These are phyloP conservation scores for Harrya chromipes DNA, from an alignment of 768 basidiomycete genomes.

Conservation along the genomic window DNA sequence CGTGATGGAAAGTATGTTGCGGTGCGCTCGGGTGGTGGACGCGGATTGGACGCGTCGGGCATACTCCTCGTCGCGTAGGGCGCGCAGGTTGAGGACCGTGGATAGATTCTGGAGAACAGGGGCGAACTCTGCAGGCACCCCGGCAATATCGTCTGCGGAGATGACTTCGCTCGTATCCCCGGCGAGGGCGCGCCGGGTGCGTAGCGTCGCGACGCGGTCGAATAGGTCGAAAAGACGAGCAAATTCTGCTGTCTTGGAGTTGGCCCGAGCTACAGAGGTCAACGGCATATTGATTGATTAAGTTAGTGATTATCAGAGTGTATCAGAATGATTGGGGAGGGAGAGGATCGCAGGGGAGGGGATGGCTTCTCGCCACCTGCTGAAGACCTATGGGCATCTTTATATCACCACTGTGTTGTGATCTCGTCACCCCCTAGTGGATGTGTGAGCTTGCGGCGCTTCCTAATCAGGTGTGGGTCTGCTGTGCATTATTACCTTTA, in stretches of 20 bases:
- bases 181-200: slow-evolving; percentile 28
- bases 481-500: slow-evolving; percentile 9
- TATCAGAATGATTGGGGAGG: background rate
- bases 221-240: slow-evolving; percentile 52
- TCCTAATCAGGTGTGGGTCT: slow-evolving; percentile 5
- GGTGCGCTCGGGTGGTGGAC: slow-evolving; percentile 8
- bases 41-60: slow-evolving; percentile 1
- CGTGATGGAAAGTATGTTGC: slow-evolving; percentile 21
- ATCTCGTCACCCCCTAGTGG: slow-evolving; percentile 2
- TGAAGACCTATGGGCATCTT: background rate
- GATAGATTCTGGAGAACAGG: slow-evolving; percentile 39
- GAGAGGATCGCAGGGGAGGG: background rate
- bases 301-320: slow-evolving; percentile 1
- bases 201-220: slow-evolving; percentile 48
- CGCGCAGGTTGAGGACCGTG: slow-evolving; percentile 32
- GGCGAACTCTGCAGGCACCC: slow-evolving; percentile 28
- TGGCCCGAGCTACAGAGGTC: slow-evolving; percentile 20
- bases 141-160: slow-evolving; percentile 30
- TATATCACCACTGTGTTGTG: slow-evolving; percentile 21
- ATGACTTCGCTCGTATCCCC: slow-evolving; percentile 18
- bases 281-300: slow-evolving; percentile 17
- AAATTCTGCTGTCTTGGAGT: slow-evolving; percentile 48
- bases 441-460: background rate
- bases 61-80: slow-evolving; percentile 26
- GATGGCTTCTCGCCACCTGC: slow-evolving; percentile 3